Evolutionary conservation across 139 green algal species (phyloP), one percentile per base, ranked within the genome.

Genomic region (Tetradesmus obliquus): DNA sequence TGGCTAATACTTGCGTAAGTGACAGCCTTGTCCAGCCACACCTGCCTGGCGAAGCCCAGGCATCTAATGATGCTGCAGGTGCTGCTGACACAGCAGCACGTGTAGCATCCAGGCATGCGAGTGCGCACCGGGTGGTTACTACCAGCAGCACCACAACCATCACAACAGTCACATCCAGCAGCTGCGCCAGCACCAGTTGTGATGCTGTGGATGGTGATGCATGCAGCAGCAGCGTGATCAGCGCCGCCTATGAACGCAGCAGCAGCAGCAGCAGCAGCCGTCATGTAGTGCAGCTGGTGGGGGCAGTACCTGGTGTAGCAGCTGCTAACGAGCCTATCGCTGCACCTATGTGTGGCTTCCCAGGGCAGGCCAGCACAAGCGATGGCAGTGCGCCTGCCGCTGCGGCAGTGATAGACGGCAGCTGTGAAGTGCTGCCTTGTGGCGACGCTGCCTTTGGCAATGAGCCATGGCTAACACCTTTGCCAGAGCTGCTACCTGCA

Each of bases 241-340:
- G 82, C 82, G 15, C 51, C 80, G 62, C 17, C 3, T 24, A 24
- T 8, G 8, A 53, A 13, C 22, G 20, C 53, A 86, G 81, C 81
- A 86, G 82, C 54, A 76, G 57, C 83, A 88, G 83, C 83, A 88
- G 83, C 58, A 88, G 55, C 83, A 79, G 15, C 82, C 53, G 82
- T 20, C 20, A 71, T 20, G 82, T 8, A 22, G 19, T 71, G 55
- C 82, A 87, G 82, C 19, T 71, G 22, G 32, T 85, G 9, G 62
- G 9, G 5, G 13, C 74, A 6, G 19, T n/a, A 82, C 22, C 74
- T 54, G 7, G n/a, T 53, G 81, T 51, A 86, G 81, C 81, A 86
- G 81, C 81, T 58, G 51, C 6, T 51, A 17, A 9, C 53, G 74
- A 10, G 3, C n/a, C 74, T 51, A n/a, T 53, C n/a, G 17, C 15